Percentiles rank a stretch among this genome's conserved stretches.
Evolutionary conservation across 2,329 filamentous ascomycete species (phyloP).

Genomic region (Talaromyces sp.): DNA sequence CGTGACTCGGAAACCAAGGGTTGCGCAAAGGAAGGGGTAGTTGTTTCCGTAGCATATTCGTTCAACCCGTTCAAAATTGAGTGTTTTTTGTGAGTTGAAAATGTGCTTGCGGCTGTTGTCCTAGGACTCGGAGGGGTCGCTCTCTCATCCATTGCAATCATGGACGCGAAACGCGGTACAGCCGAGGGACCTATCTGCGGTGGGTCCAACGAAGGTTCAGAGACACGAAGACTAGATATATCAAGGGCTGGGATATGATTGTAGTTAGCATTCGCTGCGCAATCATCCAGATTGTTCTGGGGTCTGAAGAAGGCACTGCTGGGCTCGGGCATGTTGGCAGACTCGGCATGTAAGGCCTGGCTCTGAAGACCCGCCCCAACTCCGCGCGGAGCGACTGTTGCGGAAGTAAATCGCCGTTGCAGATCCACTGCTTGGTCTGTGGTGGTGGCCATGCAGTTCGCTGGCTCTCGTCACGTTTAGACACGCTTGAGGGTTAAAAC

Average conservation of each 20-base stretch:
- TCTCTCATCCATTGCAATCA: slow-evolving; percentile 9
- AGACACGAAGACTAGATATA: not conserved
- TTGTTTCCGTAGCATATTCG: not conserved
- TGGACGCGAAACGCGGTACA: slow-evolving; percentile 10
- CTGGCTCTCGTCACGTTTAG: not conserved
- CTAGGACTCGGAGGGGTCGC: not conserved
- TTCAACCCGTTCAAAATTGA: not conserved
- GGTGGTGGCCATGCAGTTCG: not conserved
- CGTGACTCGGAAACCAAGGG: not conserved
- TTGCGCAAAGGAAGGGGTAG: slow-evolving; percentile 2
- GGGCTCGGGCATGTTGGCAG: not conserved
- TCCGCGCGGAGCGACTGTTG: not conserved
- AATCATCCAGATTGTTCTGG: not conserved
- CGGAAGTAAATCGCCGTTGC: not conserved
- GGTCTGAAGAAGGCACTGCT: not conserved
- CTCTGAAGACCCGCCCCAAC: not conserved
- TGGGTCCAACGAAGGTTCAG: not conserved
- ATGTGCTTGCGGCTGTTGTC: not conserved
- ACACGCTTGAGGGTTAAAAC: not conserved
- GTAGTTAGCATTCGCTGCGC: not conserved
- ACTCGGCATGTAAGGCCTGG: not conserved
- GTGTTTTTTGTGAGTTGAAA: not conserved
- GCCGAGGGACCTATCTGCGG: slow-evolving; percentile 11
- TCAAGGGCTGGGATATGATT: no score
- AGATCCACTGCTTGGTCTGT: not conserved